Percentiles rank a stretch among this genome's conserved stretches.
These are phyloP conservation scores for Acacia melanoxylon DNA, from an alignment of 306 rosid species.

Conservation along the genomic window DNA sequence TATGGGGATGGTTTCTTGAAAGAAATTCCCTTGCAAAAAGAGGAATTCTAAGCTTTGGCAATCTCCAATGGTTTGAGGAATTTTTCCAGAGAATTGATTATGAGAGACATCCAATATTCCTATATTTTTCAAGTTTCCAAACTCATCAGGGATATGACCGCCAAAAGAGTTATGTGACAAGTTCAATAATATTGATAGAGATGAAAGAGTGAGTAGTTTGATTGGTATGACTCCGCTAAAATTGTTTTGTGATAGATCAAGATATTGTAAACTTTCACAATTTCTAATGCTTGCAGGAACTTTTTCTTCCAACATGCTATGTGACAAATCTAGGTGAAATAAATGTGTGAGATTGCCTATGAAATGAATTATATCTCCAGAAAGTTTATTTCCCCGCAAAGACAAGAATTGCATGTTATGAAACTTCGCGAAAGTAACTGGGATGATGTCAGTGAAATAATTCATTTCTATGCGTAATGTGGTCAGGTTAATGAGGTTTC, in stretches of 20 bases:
- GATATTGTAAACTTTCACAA: not conserved
- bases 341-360: slow-evolving; percentile 5
- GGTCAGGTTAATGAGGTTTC: not conserved
- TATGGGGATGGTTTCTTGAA: not conserved
- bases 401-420: not conserved
- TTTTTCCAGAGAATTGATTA: not conserved
- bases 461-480: not conserved
- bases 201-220: not conserved
- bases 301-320: not conserved
- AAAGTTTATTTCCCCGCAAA: not conserved
- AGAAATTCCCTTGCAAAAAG: not conserved
- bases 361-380: not conserved
- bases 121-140: not conserved
- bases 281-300: not conserved
- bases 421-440: not conserved
- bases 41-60: not conserved
- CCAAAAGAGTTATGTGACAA: not conserved
- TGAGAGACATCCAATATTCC: not conserved
- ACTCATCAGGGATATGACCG: not conserved
- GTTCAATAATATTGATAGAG: not conserved
- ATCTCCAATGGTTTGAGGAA: not conserved
- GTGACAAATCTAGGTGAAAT: not conserved
- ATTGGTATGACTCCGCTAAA: not conserved
- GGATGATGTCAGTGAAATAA: not conserved
- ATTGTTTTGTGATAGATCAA: not conserved